Percentiles rank a stretch among this genome's conserved stretches.
These are phyloP conservation scores for Plantago lanceolata DNA, from an alignment of 305 asterid genomes.

Conservation along the genomic window DNA sequence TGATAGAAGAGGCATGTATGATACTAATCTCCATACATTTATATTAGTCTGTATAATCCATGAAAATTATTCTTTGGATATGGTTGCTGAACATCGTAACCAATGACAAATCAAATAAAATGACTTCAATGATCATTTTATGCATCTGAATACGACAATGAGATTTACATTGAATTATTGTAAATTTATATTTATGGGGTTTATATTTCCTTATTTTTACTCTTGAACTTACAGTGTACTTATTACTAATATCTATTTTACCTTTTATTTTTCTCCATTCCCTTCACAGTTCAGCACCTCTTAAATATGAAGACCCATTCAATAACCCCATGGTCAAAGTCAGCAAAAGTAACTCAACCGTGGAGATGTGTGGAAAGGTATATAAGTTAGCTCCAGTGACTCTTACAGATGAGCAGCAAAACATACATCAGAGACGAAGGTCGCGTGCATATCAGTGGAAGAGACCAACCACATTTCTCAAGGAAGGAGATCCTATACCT, in stretches of 20 bases:
- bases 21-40: constrained; percentile 33
- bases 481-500: constrained; percentile 88
- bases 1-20: constrained; percentile 99
- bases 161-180: not conserved
- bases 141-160: not conserved
- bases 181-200: not conserved
- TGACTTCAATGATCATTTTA: not conserved
- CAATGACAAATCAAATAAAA: not conserved
- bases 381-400: constrained; percentile 89
- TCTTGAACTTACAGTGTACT: not conserved
- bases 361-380: constrained; percentile 95
- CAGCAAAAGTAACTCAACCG: constrained; percentile 70
- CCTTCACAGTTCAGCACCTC: constrained; percentile 65
- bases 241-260: constrained; percentile 21
- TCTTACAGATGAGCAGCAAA: constrained; percentile 79
- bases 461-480: constrained; percentile 85
- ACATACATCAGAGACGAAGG: constrained; percentile 80
- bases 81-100: constrained; percentile 14
- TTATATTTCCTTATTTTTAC: not conserved
- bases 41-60: constrained; percentile 13
- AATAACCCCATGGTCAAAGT: constrained; percentile 91
- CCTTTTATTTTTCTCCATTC: constrained; percentile 16
- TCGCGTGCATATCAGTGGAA: constrained; percentile 98
- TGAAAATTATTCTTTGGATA: not conserved
- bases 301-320: constrained; percentile 90